Conservation (phyloP, 1,284 basidiomycete species). For the Testicularia cyperi region DNA sequence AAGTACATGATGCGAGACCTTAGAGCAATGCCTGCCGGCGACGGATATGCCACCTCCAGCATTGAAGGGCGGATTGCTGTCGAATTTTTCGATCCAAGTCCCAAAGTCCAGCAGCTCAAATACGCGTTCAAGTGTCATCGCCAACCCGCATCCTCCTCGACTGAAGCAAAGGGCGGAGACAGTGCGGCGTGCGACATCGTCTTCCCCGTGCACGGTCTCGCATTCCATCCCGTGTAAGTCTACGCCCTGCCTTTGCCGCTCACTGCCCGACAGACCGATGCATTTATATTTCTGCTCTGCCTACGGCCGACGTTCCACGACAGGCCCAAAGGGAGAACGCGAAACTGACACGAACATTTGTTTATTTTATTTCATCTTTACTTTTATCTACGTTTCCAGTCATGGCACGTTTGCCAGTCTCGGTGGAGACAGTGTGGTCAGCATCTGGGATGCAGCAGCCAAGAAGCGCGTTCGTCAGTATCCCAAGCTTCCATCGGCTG, state of each 20-base stretch:
- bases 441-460: conserved; percentile 93
- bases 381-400: conserved; percentile 46
- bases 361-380: too few species aligned
- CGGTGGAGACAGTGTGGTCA: conserved; percentile 86
- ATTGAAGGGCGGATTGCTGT: conserved; percentile 96
- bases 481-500: conserved; percentile 56
- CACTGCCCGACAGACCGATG: too few species aligned
- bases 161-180: neutral
- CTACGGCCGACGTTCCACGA: neutral
- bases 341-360: too few species aligned
- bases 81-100: conserved; percentile 87
- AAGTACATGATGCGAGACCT: conserved; percentile 92
- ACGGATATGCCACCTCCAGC: conserved; percentile 89
- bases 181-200: conserved; percentile 86
- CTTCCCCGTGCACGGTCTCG: conserved; percentile 94
- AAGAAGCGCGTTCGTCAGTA: conserved; percentile 93
- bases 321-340: too few species aligned
- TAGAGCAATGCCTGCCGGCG: conserved; percentile 86
- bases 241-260: too few species aligned
- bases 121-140: conserved; percentile 99
- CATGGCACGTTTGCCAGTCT: conserved; percentile 93
- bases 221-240: conserved; percentile 74
- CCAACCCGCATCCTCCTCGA: conserved; percentile 67
- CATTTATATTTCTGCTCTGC: neutral
- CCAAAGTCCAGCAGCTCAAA: conserved; percentile 75